These are phyloP conservation scores for Phytophthora fragariae DNA, from an alignment of 352 stramenopile species.

Conservation along the genomic window DNA sequence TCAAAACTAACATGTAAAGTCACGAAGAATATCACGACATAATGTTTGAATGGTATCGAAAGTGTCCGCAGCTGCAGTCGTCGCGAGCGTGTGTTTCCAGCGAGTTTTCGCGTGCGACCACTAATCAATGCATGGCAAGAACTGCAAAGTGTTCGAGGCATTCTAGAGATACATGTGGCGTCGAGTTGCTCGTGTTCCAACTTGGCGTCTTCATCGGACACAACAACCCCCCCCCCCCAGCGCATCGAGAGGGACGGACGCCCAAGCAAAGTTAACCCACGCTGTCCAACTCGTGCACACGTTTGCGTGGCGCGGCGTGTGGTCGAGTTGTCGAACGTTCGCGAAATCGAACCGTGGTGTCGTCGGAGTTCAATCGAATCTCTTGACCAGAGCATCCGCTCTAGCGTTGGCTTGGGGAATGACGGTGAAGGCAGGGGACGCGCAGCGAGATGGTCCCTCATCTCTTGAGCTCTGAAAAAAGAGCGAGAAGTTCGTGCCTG, in stretches of 20 bases:
- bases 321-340: slow-evolving; percentile 18
- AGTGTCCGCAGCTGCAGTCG: slow-evolving; percentile 15
- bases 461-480: slow-evolving; percentile 31
- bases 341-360: slow-evolving; percentile 14
- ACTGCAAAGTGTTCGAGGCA: neutral
- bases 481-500: slow-evolving; percentile 1
- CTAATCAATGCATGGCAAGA: slow-evolving; percentile 16
- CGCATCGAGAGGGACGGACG: neutral
- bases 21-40: too few species aligned
- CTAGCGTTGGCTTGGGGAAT: too few species aligned
- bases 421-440: neutral
- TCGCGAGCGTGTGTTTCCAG: neutral
- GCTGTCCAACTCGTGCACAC: slow-evolving; percentile 17
- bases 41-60: neutral
- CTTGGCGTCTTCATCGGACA: slow-evolving; percentile 16
- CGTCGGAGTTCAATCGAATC: slow-evolving; percentile 5
- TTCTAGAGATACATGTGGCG: slow-evolving; percentile 26
- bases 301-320: neutral
- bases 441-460: slow-evolving; percentile 16
- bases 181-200: slow-evolving; percentile 15
- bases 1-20: too few species aligned
- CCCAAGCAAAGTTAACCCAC: slow-evolving; percentile 39
- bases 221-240: slow-evolving; percentile 8
- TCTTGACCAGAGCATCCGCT: too few species aligned
- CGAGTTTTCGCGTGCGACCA: slow-evolving; percentile 13